Base-by-base conservation (phyloP, 2,329 filamentous ascomycete species). In the Trichoderma semiorbis region DNA sequence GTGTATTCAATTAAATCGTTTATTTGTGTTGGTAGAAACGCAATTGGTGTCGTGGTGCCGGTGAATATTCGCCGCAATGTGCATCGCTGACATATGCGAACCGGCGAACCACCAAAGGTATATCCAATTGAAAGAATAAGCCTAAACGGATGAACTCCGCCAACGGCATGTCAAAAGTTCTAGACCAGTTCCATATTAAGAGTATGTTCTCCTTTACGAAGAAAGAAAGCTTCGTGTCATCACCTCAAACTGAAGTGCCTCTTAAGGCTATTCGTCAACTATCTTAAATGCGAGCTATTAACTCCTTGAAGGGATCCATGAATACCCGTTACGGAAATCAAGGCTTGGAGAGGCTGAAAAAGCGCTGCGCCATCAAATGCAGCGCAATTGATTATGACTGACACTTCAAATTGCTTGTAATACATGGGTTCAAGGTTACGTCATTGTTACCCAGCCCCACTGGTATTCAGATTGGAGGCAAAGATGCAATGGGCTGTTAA, bases 391-490 rank as follows among this genome's bases (percentile, higher is more conserved):
- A 53, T 53, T 53, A 7, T 53, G 47, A 53, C 47, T 53, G 47
- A 53, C 47, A 24, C 12, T 24, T 53, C 47, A 12, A 24, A 53
- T 24, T 53, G 47, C 24, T 63, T 57, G 53, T 57, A 28, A 26
- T 11, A 57, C 47, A 53, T 53, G 47, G 47, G 21, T 10, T 18
- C 26, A 26, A 30, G 34, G 65, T 68, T 68, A 68, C 65, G 65
- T 68, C 65, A 68, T 36, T 26, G 65, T 36, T 34, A 55, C 55
- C 32, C 65, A 60, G 65, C 65, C 43, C 43, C 65, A 39, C 63
- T 50, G 62, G 62, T 24, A 32, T 34, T 24, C 30, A 24, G n/a
- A 14, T 18, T 24, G 18, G 50, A 58, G 50, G 16, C 64, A 7
- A 24, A 53, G 43, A n/a, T 21, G 18, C n/a, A 50, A 50, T 50